Percentiles rank a stretch among this genome's conserved stretches.
Evolutionary conservation across 495 filamentous ascomycete genomes (phyloP).

Genomic region (Hypomontagnella monticulosa): DNA sequence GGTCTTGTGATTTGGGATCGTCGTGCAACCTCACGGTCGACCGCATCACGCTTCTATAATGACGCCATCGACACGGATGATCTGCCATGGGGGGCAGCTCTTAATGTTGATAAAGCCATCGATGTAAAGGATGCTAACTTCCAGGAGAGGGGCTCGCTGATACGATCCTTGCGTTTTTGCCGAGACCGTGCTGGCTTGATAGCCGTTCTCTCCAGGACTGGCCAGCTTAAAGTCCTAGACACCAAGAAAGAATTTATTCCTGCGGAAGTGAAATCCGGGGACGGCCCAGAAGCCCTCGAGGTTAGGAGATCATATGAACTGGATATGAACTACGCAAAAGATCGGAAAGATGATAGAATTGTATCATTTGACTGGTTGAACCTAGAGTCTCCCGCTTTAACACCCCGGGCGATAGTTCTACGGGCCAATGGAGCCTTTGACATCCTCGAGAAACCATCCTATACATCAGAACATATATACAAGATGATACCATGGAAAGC

Average conservation of each 20-base stretch:
- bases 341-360: conserved; percentile 67
- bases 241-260: conserved; percentile 70
- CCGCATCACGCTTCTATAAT: conserved; percentile 55
- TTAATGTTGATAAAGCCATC: conserved; percentile 74
- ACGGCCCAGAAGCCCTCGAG: conserved; percentile 62
- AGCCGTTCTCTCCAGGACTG: conserved; percentile 78
- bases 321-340: conserved; percentile 59
- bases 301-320: conserved; percentile 63
- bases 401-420: conserved; percentile 73
- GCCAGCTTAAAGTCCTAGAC: conserved; percentile 78
- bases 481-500: conserved; percentile 59
- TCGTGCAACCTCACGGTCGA: conserved; percentile 66
- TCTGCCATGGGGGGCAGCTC: conserved; percentile 65
- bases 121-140: conserved; percentile 58
- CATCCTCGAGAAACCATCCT: conserved; percentile 70
- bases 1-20: conserved; percentile 92
- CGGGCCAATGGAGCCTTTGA: conserved; percentile 73
- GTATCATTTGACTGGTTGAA: conserved; percentile 89
- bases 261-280: conserved; percentile 46
- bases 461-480: conserved; percentile 59
- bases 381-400: conserved; percentile 65
- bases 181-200: conserved; percentile 77
- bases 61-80: conserved; percentile 60
- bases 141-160: conserved; percentile 58
- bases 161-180: conserved; percentile 84